These are phyloP conservation scores for Calonectria naviculata DNA, from an alignment of 2,329 filamentous ascomycete genomes.

Conservation along the genomic window DNA sequence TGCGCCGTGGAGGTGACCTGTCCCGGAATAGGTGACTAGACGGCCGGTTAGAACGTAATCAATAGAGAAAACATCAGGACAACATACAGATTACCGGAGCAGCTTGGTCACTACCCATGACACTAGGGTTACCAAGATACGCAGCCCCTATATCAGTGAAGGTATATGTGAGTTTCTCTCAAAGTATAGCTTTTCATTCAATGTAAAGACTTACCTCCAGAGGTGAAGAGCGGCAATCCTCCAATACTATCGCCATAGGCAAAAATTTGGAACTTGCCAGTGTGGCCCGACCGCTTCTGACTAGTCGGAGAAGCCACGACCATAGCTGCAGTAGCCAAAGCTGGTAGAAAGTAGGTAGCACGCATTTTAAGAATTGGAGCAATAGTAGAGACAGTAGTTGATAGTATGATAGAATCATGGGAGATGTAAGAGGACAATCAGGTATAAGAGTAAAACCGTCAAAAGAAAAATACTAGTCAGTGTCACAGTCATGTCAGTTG, in stretches of 20 bases:
- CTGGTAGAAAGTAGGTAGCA: background rate
- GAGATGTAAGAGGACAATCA: background rate
- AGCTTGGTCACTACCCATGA: background rate
- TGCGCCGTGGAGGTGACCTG: background rate
- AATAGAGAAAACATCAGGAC: background rate
- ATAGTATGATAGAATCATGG: background rate
- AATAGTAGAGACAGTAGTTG: background rate
- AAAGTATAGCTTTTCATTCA: background rate
- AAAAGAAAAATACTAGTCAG: too few relatives aligned
- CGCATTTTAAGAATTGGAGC: background rate
- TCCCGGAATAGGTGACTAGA: background rate
- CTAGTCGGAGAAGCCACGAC: background rate
- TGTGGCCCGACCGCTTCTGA: background rate
- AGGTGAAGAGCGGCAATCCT: slow-evolving; percentile 16
- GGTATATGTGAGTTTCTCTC: background rate
- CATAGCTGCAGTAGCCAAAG: background rate
- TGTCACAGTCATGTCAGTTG: background rate
- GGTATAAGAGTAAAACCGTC: background rate
- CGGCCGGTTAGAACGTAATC: background rate
- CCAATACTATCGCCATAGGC: slow-evolving; percentile 20
- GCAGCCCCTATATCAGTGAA: background rate
- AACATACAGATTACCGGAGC: slow-evolving; percentile 19
- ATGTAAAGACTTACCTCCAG: slow-evolving; percentile 3
- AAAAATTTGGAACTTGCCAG: slow-evolving; percentile 13
- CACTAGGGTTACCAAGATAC: slow-evolving; percentile 12